Evolutionary conservation across 164 flowering plant species (phyloP).

Genomic region (Vitis rupestris): DNA sequence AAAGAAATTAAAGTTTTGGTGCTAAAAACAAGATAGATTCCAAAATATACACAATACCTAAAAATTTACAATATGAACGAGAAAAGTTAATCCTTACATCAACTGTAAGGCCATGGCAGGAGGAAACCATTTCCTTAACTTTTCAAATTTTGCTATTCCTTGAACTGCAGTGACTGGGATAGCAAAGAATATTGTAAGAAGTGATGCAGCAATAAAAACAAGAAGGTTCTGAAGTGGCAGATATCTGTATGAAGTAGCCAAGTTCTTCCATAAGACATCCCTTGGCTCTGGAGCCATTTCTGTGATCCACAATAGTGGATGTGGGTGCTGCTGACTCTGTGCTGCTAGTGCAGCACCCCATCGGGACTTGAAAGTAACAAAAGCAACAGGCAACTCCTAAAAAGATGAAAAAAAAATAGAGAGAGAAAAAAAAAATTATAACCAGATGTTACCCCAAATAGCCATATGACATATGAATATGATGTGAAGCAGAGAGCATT

Average conservation of each 20-base stretch:
- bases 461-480: too few species aligned
- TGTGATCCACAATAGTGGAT: conserved; percentile 78
- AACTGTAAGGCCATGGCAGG: conserved; percentile 79
- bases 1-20: not conserved
- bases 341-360: conserved; percentile 72
- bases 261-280: conserved; percentile 80
- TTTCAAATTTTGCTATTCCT: conserved; percentile 83
- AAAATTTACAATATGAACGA: not conserved
- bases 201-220: conserved; percentile 47
- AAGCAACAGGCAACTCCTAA: conserved; percentile 89
- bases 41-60: not conserved
- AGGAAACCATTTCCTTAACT: conserved; percentile 83
- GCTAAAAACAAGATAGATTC: not conserved
- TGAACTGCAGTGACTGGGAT: conserved; percentile 90
- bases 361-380: conserved; percentile 79
- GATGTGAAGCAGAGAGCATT: too few species aligned
- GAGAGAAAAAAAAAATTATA: not conserved
- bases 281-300: conserved; percentile 92
- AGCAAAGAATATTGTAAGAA: conserved; percentile 82
- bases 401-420: not conserved
- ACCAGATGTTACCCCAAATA: too few species aligned
- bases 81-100: conserved; percentile 47
- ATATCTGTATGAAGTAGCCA: conserved; percentile 42
- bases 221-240: conserved; percentile 54
- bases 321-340: conserved; percentile 74